phyloP scores from a whole-genome alignment of 1,139 yeast species.

The Candida neerlandica region DNA sequence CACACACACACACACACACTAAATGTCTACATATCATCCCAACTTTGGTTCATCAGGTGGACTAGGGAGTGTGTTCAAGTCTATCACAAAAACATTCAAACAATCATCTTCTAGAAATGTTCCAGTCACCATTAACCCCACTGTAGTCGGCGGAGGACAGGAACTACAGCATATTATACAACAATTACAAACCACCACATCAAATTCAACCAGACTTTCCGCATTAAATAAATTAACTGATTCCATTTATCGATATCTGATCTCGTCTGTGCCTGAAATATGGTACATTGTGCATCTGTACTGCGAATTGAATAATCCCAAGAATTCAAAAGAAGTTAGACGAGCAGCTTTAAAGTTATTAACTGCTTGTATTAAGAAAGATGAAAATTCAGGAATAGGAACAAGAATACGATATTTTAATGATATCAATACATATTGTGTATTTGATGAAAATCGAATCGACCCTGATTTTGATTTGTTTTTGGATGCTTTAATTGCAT shows the following conservation, averaged over 20 bases:
- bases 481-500: slow-evolving; percentile 49
- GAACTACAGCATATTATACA: slow-evolving; percentile 50
- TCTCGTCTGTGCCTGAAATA: slow-evolving; percentile 67
- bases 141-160: slow-evolving; percentile 64
- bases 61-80: slow-evolving; percentile 53
- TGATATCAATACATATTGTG: slow-evolving; percentile 55
- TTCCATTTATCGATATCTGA: slow-evolving; percentile 53
- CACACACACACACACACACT: not conserved
- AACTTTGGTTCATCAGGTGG: slow-evolving; percentile 27
- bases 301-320: slow-evolving; percentile 42
- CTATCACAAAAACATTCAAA: slow-evolving; percentile 56
- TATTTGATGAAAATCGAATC: slow-evolving; percentile 19
- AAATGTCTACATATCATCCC: slow-evolving; percentile 42
- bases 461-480: slow-evolving; percentile 61
- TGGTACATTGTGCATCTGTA: slow-evolving; percentile 73
- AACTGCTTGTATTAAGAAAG: slow-evolving; percentile 56
- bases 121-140: slow-evolving; percentile 54
- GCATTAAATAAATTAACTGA: slow-evolving; percentile 57
- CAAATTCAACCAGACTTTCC: slow-evolving; percentile 38
- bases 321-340: slow-evolving; percentile 36
- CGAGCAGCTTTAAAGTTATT: slow-evolving; percentile 57
- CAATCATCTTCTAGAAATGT: slow-evolving; percentile 30
- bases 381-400: slow-evolving; percentile 47
- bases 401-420: slow-evolving; percentile 59
- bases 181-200: slow-evolving; percentile 40